Conservation (phyloP, 2,329 filamentous ascomycete species). For the Zasmidium angulare region DNA sequence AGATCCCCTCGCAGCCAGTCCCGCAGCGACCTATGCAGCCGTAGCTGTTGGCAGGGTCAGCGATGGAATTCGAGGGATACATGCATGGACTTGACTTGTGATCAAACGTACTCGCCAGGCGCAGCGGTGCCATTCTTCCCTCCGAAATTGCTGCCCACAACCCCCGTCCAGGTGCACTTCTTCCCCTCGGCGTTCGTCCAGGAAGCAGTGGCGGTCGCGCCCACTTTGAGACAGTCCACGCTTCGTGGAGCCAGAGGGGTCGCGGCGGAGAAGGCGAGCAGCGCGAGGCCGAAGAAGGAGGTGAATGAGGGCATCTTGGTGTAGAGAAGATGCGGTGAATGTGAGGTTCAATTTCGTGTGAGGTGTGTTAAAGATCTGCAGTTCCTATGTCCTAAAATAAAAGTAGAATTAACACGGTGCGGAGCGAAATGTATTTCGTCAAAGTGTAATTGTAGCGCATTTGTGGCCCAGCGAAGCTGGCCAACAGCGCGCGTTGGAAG, state of each 20-base stretch:
- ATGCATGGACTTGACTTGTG: neutral
- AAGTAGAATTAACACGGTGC: too few species aligned
- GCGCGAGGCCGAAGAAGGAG: neutral
- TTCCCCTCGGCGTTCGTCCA: conserved; percentile 48
- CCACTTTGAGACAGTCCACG: conserved; percentile 43
- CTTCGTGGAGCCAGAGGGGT: too few species aligned
- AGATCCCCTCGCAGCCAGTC: conserved; percentile 45
- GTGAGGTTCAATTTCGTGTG: too few species aligned
- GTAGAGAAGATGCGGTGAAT: too few species aligned
- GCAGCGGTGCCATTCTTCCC: conserved; percentile 32
- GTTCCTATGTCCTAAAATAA: too few species aligned
- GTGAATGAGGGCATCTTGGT: too few species aligned
- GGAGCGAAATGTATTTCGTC: too few species aligned
- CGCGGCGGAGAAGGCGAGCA: neutral
- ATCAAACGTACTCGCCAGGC: conserved; percentile 44
- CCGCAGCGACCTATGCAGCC: conserved; percentile 52
- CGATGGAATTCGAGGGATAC: too few species aligned
- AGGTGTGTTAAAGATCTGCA: too few species aligned
- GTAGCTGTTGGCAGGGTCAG: conserved; percentile 37
- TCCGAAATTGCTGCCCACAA: conserved; percentile 53
- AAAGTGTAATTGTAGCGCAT: too few species aligned
- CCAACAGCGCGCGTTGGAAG: too few species aligned
- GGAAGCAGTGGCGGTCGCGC: conserved; percentile 44
- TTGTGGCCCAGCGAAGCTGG: too few species aligned
- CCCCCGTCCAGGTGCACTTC: conserved; percentile 45